Conservation (phyloP, 1,284 basidiomycete genomes). For the Cerioporus squamosus region DNA sequence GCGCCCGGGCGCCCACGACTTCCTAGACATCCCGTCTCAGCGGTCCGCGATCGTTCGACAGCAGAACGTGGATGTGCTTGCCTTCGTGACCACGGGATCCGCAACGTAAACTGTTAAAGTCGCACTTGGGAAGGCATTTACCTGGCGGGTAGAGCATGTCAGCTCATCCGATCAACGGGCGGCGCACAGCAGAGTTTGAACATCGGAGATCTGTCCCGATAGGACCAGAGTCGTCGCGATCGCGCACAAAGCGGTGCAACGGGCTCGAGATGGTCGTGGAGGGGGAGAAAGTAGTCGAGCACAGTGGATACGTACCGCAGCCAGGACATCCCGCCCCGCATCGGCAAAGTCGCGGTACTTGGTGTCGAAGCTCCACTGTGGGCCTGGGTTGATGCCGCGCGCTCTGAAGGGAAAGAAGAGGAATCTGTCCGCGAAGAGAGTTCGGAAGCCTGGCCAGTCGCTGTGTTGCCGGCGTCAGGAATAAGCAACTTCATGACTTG, state of each 20-base stretch:
- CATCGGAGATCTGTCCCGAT: too few species aligned
- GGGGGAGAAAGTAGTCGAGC: too few species aligned
- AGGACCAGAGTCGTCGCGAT: too few species aligned
- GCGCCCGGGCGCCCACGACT: constrained; percentile 23
- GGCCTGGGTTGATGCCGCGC: constrained; percentile 22
- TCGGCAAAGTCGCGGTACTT: constrained; percentile 25
- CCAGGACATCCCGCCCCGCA: constrained; percentile 25
- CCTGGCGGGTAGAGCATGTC: background rate
- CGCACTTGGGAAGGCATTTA: constrained; percentile 9
- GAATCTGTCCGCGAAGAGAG: constrained; percentile 17
- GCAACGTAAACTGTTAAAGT: constrained; percentile 19
- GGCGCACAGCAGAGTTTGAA: too few species aligned
- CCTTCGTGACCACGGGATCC: constrained; percentile 27
- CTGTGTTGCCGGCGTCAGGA: constrained; percentile 4
- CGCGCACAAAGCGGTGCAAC: too few species aligned
- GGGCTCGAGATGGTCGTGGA: too few species aligned
- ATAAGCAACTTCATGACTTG: background rate
- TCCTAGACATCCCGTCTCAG: constrained; percentile 15
- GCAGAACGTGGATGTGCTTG: background rate
- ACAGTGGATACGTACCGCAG: constrained; percentile 15
- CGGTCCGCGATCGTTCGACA: background rate
- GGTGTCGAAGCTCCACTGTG: constrained; percentile 13
- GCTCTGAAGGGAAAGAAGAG: constrained; percentile 20
- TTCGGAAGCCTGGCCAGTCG: constrained; percentile 27
- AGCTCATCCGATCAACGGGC: too few species aligned